Evolutionary conservation across 345 rosid genomes (phyloP).

Genomic region (Corchorus olitorius): DNA sequence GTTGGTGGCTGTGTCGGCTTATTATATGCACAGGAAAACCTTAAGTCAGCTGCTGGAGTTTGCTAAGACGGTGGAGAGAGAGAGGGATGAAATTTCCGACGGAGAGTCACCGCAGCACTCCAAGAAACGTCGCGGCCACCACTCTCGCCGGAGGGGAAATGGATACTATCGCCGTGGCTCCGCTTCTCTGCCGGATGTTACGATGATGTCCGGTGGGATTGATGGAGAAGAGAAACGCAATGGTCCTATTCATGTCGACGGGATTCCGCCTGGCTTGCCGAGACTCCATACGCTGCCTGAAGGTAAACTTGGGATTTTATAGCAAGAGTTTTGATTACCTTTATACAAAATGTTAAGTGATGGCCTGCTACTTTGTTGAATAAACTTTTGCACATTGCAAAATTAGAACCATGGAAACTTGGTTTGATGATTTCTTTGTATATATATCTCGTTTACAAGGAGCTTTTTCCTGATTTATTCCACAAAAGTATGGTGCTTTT

Average conservation of each 20-base stretch:
- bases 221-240: slow-evolving; percentile 65
- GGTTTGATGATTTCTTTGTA: neutral
- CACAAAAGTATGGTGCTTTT: neutral
- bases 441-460: neutral
- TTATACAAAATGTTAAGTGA: neutral
- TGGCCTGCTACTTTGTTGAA: neutral
- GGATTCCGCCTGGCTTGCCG: slow-evolving; percentile 82
- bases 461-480: neutral
- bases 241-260: slow-evolving; percentile 66
- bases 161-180: slow-evolving; percentile 64
- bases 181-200: slow-evolving; percentile 79
- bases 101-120: slow-evolving; percentile 48
- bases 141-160: slow-evolving; percentile 46
- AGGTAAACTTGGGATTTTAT: slow-evolving; percentile 53
- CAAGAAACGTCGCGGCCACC: slow-evolving; percentile 19
- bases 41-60: slow-evolving; percentile 88
- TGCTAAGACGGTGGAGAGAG: slow-evolving; percentile 77
- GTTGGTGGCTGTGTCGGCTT: slow-evolving; percentile 87
- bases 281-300: slow-evolving; percentile 76
- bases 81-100: slow-evolving; percentile 49
- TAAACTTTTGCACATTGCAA: neutral
- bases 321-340: slow-evolving; percentile 4
- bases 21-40: slow-evolving; percentile 92
- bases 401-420: neutral
- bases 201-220: slow-evolving; percentile 49